These are phyloP conservation scores for Blastobotrys petasosporus DNA, from an alignment of 1,139 yeast species.

Conservation along the genomic window DNA sequence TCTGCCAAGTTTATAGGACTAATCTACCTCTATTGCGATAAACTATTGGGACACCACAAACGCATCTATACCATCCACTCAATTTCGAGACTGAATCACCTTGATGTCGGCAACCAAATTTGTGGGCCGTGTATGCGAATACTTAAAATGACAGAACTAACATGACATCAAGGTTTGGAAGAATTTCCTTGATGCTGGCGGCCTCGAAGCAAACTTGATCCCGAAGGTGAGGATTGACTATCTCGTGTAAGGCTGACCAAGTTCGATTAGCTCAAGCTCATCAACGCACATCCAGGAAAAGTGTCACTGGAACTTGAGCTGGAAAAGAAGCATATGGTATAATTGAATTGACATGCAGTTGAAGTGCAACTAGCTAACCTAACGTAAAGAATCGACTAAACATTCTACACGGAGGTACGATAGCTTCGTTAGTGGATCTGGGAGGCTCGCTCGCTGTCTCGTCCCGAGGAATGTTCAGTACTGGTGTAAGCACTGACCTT, in stretches of 20 bases:
- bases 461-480: constrained; percentile 37
- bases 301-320: constrained; percentile 33
- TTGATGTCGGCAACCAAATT: constrained; percentile 2
- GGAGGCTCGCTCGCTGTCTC: constrained; percentile 44
- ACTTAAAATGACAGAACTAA: background rate
- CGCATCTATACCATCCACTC: background rate
- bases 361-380: background rate
- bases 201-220: constrained; percentile 35
- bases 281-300: constrained; percentile 32
- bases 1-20: no score
- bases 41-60: no score
- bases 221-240: constrained; percentile 22
- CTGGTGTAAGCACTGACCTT: constrained; percentile 42
- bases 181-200: constrained; percentile 33
- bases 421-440: constrained; percentile 37
- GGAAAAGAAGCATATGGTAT: constrained; percentile 34
- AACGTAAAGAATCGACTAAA: constrained; percentile 33
- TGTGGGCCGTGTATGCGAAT: background rate
- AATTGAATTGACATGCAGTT: constrained; percentile 11
- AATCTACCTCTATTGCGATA: no score
- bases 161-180: constrained; percentile 32
- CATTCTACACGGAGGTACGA: constrained; percentile 40
- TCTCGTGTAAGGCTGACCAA: constrained; percentile 3
- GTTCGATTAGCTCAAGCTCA: constrained; percentile 24
- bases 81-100: background rate